Conservation (phyloP, 2,329 filamentous ascomycete species). For the Epichloe gansuensis region DNA sequence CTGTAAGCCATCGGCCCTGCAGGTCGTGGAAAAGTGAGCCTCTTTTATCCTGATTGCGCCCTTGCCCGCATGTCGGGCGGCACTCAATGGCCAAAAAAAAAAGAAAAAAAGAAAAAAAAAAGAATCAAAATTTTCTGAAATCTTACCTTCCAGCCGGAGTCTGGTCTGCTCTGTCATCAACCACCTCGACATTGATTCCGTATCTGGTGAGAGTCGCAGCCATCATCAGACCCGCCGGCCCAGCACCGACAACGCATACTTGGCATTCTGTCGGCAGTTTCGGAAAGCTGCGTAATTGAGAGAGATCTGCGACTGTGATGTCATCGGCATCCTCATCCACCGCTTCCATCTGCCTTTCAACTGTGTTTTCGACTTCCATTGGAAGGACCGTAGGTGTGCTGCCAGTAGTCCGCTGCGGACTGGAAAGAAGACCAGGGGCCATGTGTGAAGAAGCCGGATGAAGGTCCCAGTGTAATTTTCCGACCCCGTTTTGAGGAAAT, state of each 20-base stretch:
- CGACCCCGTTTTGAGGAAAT: not conserved
- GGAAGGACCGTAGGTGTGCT: not conserved
- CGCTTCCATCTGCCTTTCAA: conserved; percentile 10
- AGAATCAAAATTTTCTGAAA: not conserved
- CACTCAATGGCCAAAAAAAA: not conserved
- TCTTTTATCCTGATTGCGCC: not conserved
- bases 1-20: conserved; percentile 57
- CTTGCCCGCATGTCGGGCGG: not conserved
- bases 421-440: conserved; percentile 6
- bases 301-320: conserved; percentile 30
- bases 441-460: not conserved
- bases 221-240: conserved; percentile 43
- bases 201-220: conserved; percentile 46
- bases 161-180: conserved; percentile 56
- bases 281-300: conserved; percentile 35
- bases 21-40: conserved; percentile 5
- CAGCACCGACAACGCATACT: conserved; percentile 42
- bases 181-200: conserved; percentile 50
- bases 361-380: conserved; percentile 5
- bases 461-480: not conserved
- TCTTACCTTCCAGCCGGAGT: conserved; percentile 48
- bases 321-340: conserved; percentile 17
- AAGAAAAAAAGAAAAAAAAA: not conserved
- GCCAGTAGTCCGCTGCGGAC: not conserved
- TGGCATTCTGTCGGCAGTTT: conserved; percentile 32